Evolutionary conservation across 345 rosid genomes (phyloP).

Genomic region (Ceriops zippeliana): DNA sequence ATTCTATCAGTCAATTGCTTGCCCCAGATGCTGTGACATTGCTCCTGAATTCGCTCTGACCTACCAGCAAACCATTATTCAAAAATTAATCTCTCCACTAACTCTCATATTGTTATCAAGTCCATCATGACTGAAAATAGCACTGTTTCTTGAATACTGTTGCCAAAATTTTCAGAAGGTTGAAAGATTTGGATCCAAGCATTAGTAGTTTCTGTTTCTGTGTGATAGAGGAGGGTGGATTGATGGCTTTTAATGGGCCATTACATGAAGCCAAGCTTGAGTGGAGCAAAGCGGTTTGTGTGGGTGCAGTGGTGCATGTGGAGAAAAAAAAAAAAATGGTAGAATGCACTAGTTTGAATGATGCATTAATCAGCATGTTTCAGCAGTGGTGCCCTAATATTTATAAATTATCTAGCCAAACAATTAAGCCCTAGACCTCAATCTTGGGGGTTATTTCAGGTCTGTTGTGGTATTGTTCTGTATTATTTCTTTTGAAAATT

Average conservation of each 20-base stretch:
- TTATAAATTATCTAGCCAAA: too few relatives aligned
- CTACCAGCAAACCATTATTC: too few relatives aligned
- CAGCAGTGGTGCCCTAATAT: background rate
- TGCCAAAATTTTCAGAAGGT: constrained; percentile 13
- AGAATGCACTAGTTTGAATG: background rate
- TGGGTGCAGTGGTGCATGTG: constrained; percentile 18
- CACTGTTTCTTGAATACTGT: too few relatives aligned
- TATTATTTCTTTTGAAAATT: constrained; percentile 2
- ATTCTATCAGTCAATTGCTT: too few relatives aligned
- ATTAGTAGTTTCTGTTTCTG: constrained; percentile 19
- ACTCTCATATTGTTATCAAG: too few relatives aligned
- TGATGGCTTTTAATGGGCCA: constrained; percentile 12
- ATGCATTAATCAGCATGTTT: background rate
- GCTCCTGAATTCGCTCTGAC: too few relatives aligned
- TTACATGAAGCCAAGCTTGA: constrained; percentile 10
- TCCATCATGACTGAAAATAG: too few relatives aligned
- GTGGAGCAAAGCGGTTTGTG: constrained; percentile 18
- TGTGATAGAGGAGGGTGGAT: constrained; percentile 3
- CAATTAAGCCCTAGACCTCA: too few relatives aligned
- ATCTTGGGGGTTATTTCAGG: background rate
- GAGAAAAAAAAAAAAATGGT: background rate
- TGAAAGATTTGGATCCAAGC: constrained; percentile 23
- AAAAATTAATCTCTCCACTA: too few relatives aligned
- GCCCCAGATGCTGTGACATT: too few relatives aligned
- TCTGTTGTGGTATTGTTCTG: background rate